Percentiles rank a stretch among this genome's conserved stretches.
Evolutionary conservation across 78 protist genomes (phyloP).

Genomic region (Creolimax fragrantissima): DNA sequence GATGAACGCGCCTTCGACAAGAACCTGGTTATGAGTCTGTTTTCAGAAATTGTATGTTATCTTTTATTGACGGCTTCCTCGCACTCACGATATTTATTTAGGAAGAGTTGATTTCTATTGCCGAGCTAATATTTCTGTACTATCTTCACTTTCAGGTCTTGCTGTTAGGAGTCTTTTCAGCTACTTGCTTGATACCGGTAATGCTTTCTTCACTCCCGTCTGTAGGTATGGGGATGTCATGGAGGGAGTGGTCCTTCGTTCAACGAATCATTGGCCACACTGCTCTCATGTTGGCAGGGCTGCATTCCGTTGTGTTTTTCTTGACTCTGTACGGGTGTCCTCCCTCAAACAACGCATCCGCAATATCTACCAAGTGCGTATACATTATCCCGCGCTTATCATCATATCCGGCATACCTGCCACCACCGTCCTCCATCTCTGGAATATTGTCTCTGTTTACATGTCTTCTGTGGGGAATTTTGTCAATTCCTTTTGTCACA

Average conservation of each 20-base stretch:
- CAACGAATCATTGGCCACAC: not conserved
- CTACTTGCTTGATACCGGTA: not conserved
- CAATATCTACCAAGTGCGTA: not conserved
- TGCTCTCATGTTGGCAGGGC: not conserved
- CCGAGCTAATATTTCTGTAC: too few species aligned
- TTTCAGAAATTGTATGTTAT: not conserved
- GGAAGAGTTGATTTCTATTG: too few species aligned
- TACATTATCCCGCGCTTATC: not conserved
- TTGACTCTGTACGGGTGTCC: not conserved
- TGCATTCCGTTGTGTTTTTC: not conserved
- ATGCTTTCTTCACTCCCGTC: not conserved
- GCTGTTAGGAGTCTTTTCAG: not conserved
- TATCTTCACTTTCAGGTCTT: too few species aligned
- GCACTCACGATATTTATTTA: too few species aligned
- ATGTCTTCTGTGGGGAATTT: not conserved
- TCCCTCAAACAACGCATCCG: not conserved
- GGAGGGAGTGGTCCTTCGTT: not conserved
- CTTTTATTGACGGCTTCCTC: too few species aligned
- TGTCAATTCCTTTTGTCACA: not conserved
- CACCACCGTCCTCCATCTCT: not conserved
- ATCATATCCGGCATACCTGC: not conserved
- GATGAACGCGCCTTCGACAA: not conserved
- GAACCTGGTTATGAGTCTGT: not conserved
- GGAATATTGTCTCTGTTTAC: not conserved
- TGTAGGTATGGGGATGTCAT: not conserved